Evolutionary conservation across 2,329 filamentous ascomycete species (phyloP), one percentile per base, ranked within the genome.

Genomic region (Aureobasidium musti): DNA sequence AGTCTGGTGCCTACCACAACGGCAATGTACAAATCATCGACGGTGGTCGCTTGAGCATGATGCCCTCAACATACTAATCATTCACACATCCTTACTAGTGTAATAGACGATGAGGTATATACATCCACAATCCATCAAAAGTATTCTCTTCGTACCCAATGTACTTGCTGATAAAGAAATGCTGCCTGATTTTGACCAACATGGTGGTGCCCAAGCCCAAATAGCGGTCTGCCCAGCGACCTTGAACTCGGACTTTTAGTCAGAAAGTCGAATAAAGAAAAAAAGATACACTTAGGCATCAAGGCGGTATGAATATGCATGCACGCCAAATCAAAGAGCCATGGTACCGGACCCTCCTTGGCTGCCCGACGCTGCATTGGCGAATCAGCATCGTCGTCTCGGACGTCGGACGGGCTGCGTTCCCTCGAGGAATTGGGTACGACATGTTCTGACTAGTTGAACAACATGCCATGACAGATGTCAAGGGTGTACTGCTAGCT

Each of bases 1-100:
- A 80, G 47, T 80, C 79, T 6, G 83, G 82, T 1, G 78, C 77
- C 14, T 87, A 86, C 73, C 77, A 82, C 60, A 86, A 86, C 73
- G 85, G 85, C 0, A 80, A 76, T 65, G 77, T 83, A 19, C 78
- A 82, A 61, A 73, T 84, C 1, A 77, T 79, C 8, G 81, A 83
- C 74, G 81, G 81, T 1, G 81, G 81, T 6, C 61, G 68, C 13
- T 26, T 69, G 41, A 66, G 60, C 53, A 67, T 68, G 30, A 68
- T 69, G 67, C 68, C 68, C 52, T 63, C 63, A 7, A 68, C 68
- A 28, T 69, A 72, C 57, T 61, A 39, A 60, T 60, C 19, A 3
- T 45, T 21, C 26, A 33, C 14, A 30, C 14, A 45, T 45, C 39
- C 28, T 17, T 61, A 26, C 57, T 50, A 61, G 57, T 43, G 43